Conservation (phyloP, 1,284 basidiomycete genomes). For the Cystobasidium pallidum region DNA sequence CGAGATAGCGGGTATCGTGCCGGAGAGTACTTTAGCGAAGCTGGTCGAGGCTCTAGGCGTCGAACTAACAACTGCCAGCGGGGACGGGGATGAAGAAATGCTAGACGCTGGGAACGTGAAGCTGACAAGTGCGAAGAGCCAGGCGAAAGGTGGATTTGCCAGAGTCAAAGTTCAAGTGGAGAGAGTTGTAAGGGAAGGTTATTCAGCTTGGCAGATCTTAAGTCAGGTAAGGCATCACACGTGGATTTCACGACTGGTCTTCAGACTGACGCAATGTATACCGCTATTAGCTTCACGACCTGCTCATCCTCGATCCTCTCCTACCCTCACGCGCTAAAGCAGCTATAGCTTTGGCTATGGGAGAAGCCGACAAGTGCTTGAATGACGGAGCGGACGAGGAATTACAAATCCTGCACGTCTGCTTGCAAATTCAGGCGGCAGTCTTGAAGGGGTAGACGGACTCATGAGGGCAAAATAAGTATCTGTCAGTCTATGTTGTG, state of each 20-base stretch:
- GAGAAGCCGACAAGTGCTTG: conserved; percentile 93
- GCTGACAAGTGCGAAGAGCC: conserved; percentile 48
- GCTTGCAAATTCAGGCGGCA: conserved; percentile 64
- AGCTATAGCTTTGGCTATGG: conserved; percentile 78
- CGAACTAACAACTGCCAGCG: conserved; percentile 58
- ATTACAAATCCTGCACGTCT: conserved; percentile 88
- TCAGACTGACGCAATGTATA: not conserved
- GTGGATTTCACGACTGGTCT: not conserved
- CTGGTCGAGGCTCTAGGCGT: conserved; percentile 78
- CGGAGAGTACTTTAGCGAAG: conserved; percentile 69
- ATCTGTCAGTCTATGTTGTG: not conserved
- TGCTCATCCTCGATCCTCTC: conserved; percentile 78
- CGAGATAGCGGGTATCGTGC: conserved; percentile 96
- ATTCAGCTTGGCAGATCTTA: conserved; percentile 87
- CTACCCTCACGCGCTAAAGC: conserved; percentile 82
- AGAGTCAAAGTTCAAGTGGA: conserved; percentile 73
- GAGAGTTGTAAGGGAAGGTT: conserved; percentile 80
- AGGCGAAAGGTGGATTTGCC: conserved; percentile 65
- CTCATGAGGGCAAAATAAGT: too few species aligned
- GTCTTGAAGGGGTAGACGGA: conserved; percentile 22
- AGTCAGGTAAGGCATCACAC: conserved; percentile 67
- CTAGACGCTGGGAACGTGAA: conserved; percentile 62
- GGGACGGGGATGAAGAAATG: conserved; percentile 56
- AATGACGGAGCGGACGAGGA: conserved; percentile 99
- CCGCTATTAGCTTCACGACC: conserved; percentile 78